Percentiles rank a stretch among this genome's conserved stretches.
Conservation (phyloP, 2,329 filamentous ascomycete genomes). For the Teratosphaeria nubilosa region DNA sequence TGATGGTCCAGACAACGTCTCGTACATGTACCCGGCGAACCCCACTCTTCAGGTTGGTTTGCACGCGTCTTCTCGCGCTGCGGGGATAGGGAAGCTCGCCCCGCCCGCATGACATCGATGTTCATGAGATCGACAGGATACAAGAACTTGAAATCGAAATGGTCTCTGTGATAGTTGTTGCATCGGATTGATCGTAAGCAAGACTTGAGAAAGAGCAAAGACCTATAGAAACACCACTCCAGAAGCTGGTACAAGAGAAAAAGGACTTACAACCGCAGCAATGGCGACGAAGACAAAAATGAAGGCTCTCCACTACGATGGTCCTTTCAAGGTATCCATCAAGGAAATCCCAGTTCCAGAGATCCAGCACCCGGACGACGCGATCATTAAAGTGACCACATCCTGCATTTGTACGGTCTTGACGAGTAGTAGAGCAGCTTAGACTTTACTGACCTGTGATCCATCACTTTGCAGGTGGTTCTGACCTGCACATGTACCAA, state of each 20-base stretch:
- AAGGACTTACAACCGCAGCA: background rate
- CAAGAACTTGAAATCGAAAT: background rate
- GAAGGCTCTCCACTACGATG: slow-evolving; percentile 54
- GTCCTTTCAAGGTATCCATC: slow-evolving; percentile 49
- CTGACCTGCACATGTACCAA: slow-evolving; percentile 50
- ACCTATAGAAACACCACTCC: background rate
- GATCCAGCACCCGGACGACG: slow-evolving; percentile 54
- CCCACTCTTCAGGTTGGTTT: background rate
- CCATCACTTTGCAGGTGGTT: background rate
- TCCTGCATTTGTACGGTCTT: slow-evolving; percentile 31
- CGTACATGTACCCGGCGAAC: background rate
- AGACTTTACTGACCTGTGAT: slow-evolving; percentile 1
- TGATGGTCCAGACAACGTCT: background rate
- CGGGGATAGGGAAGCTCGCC: slow-evolving; percentile 1
- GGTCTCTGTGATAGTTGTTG: background rate
- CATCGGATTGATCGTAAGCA: background rate
- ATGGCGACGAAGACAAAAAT: slow-evolving; percentile 27
- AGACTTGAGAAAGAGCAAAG: background rate
- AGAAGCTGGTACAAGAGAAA: background rate
- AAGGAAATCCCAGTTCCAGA: slow-evolving; percentile 49
- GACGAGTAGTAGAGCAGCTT: slow-evolving; percentile 1
- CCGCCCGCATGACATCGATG: slow-evolving; percentile 7
- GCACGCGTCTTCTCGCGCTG: background rate
- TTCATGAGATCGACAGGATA: slow-evolving; percentile 1
- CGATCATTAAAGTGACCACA: slow-evolving; percentile 56